phyloP scores from a whole-genome alignment of 83 land plant species.

The Picea engelmannii region DNA sequence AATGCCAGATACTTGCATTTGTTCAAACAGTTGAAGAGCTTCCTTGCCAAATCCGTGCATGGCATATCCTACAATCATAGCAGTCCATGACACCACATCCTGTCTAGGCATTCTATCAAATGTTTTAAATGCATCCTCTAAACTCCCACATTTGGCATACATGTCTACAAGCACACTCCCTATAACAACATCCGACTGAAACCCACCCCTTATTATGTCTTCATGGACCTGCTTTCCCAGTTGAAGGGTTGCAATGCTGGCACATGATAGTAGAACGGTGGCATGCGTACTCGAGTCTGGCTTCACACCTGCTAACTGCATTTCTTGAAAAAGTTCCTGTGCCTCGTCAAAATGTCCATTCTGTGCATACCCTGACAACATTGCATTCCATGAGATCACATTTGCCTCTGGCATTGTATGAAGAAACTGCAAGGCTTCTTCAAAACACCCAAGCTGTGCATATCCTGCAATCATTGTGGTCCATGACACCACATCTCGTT shows the following conservation, averaged over 20 bases:
- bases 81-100: constrained; percentile 14
- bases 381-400: neutral
- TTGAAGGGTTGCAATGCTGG: neutral
- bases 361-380: neutral
- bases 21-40: constrained; percentile 7
- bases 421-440: neutral
- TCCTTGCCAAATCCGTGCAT: constrained; percentile 15
- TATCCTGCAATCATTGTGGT: neutral
- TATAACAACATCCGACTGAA: neutral
- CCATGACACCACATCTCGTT: neutral
- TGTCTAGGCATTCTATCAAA: neutral
- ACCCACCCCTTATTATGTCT: neutral
- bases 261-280: neutral
- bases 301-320: neutral
- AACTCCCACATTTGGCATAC: neutral
- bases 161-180: neutral
- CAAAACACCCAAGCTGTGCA: neutral
- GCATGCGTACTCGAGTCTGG: neutral
- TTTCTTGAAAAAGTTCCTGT: neutral
- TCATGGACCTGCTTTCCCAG: neutral
- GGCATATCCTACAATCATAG: constrained; percentile 23
- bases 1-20: constrained; percentile 14
- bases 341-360: neutral
- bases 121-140: neutral
- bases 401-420: neutral